Base-by-base conservation (phyloP, 352 stramenopile genomes). In the Phytopythium montanum region DNA sequence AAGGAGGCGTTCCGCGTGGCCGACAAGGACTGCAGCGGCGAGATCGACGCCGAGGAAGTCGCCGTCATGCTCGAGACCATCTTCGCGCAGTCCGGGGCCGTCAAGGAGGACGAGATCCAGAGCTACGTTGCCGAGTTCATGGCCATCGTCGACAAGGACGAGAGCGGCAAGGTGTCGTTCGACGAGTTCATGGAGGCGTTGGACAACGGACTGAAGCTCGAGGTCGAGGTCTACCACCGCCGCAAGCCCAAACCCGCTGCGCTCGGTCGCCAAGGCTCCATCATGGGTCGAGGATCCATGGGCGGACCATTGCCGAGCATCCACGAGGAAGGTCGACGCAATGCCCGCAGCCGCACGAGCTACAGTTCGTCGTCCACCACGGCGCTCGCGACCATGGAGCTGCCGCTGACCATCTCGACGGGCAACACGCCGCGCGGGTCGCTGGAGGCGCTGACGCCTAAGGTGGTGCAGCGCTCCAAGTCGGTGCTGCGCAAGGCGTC, bases 171-270 rank as follows among this genome's bases (percentile, higher is more conserved):
- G 41, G 83, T 92, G 6, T 90, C 81, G 14, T 91, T 92, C 38
- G 81, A 92, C 7, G 83, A 92, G 63, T 92, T 92, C 50, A 91
- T 87, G 71, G 70, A 85, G 21, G 83, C 83, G 46, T 61, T 92
- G 0, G 79, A 92, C 38, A 78, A 90, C 60, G 83, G 83, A 5
- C 66, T 92, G 0, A 89, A 92, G 64, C 72, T 92, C 5, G 77
- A 92, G 29, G 81, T 92, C 6, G 79, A 92, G 50, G 81, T 92
- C 29, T 90, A 85, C 58, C 61, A 76, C 28, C 70, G 70, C 1
- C 67, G 67, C 50, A 75, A 73, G 28, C 72, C 72, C 10, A 80
- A 77, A 54, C 49, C 63, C 5, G 21, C 62, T 0, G 33, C 60
- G 2, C 26, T 85, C 23, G 61, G 66, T 16, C 51, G 59, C 12